Evolutionary conservation across 106 monocot genomes (phyloP).

Genomic region (Triglochin maritima): DNA sequence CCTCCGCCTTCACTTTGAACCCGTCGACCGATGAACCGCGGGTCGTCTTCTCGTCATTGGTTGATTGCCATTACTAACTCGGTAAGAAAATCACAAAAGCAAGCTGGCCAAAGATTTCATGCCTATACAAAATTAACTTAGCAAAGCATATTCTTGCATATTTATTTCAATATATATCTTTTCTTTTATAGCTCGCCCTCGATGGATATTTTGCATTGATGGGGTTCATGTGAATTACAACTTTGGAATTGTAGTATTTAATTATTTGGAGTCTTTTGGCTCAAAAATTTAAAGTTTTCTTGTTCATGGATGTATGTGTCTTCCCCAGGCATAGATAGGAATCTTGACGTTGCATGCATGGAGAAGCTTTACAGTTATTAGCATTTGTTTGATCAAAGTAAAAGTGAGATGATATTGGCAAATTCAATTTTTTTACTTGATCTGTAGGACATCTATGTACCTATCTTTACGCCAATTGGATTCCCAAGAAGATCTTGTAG

Average conservation of each 20-base stretch:
- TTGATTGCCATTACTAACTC: conserved; percentile 12
- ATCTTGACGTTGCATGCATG: background rate
- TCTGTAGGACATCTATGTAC: background rate
- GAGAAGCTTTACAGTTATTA: background rate
- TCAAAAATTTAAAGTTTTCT: background rate
- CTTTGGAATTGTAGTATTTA: background rate
- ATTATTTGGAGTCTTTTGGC: conserved; percentile 1
- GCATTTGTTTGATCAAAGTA: background rate
- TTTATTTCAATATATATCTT: background rate
- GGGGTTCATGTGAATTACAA: background rate
- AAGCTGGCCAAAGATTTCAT: background rate
- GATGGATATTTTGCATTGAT: background rate
- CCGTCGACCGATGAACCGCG: background rate
- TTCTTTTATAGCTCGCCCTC: background rate
- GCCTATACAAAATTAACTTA: background rate
- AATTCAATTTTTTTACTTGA: background rate
- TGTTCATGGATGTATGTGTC: background rate
- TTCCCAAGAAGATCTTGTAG: background rate
- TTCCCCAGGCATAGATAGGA: background rate
- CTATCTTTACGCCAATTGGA: background rate
- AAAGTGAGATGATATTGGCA: background rate
- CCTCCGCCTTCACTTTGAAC: conserved; percentile 5
- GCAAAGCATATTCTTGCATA: background rate
- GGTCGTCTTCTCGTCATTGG: conserved; percentile 14
- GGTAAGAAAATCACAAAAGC: background rate